Conservation (phyloP, 2,329 filamentous ascomycete genomes). For the Laburnicola sp. region DNA sequence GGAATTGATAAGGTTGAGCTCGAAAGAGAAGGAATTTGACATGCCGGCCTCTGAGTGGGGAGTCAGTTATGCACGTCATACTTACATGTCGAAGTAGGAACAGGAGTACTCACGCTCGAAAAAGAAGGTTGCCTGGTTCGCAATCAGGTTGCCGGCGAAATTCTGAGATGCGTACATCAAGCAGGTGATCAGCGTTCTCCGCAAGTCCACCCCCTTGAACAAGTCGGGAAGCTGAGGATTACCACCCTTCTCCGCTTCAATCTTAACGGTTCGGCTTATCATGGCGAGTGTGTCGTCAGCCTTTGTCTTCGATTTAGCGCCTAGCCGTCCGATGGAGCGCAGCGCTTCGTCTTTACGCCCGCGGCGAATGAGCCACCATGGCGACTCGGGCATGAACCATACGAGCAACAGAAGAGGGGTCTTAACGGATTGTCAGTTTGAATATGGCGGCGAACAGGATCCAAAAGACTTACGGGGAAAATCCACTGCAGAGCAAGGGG, state of each 20-base stretch:
- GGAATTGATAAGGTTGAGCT: slow-evolving; percentile 65
- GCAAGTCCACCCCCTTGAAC: slow-evolving; percentile 57
- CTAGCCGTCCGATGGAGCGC: slow-evolving; percentile 55
- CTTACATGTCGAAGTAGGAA: background rate
- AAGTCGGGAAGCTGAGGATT: slow-evolving; percentile 55
- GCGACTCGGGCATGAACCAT: slow-evolving; percentile 48
- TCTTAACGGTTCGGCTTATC: slow-evolving; percentile 60
- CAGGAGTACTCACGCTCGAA: slow-evolving; percentile 53
- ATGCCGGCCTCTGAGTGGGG: slow-evolving; percentile 61
- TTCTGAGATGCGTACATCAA: slow-evolving; percentile 62
- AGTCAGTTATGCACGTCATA: slow-evolving; percentile 18
- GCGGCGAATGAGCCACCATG: slow-evolving; percentile 49
- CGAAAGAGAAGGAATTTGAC: slow-evolving; percentile 58
- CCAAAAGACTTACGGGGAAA: slow-evolving; percentile 31
- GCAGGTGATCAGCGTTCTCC: slow-evolving; percentile 59
- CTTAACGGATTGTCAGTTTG: slow-evolving; percentile 59
- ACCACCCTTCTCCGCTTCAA: slow-evolving; percentile 52
- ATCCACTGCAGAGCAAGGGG: slow-evolving; percentile 47
- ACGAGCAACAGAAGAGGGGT: slow-evolving; percentile 48
- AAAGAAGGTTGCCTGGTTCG: slow-evolving; percentile 65
- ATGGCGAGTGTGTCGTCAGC: slow-evolving; percentile 56
- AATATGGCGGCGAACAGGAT: slow-evolving; percentile 53
- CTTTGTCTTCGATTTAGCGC: slow-evolving; percentile 46
- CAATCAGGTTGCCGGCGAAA: slow-evolving; percentile 63
- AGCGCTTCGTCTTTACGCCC: slow-evolving; percentile 47